Evolutionary conservation across 2,329 filamentous ascomycete genomes (phyloP), one percentile per base, ranked within the genome.

Genomic region (Xylaria multiplex): DNA sequence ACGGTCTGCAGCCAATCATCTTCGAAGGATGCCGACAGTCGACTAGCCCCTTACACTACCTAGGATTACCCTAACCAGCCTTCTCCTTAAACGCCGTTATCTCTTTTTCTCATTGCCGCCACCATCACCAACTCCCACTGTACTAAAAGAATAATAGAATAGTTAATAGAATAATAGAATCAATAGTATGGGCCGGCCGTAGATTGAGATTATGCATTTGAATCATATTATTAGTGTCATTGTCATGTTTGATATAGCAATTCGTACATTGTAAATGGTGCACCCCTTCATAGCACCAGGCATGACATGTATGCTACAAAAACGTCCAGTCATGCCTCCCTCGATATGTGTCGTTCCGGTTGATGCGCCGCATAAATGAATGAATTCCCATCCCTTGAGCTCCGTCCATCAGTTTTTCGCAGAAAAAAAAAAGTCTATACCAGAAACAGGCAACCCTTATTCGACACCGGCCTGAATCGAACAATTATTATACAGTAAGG

Each of bases 401-500:
- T 54, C 55, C 59, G 50, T 61, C 61, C 64, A 58, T 64, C 53
- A 56, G 30, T 53, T 57, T 64, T 67, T 65, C 59, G 69, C 40
- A 66, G 61, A 68, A 66, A 70, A 68, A 71, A 71, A 69, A 59
- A 72, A 70, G 67, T 76, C 73, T 76, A 76, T 74, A 70, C 73
- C 70, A 71, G 72, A 73, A 74, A 71, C 63, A 57, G 65, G 59
- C 57, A 52, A 53, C 58, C 59, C 56, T 53, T 54, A 58, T 66
- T 55, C 42, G 62, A 66, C 61, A 60, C 63, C 64, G 63, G 62
- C 61, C 67, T 64, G 68, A 71, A 69, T 61, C 54, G 61, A 66
- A 67, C 61, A 61, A 69, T 68, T 75, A 76, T 73, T 73, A 74
- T 75, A 76, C 74, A 75, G 69, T 68, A 69, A 69, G 46, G 62